These are phyloP conservation scores for Nevesoporus exiguus DNA, from an alignment of 768 basidiomycete genomes.

Conservation along the genomic window DNA sequence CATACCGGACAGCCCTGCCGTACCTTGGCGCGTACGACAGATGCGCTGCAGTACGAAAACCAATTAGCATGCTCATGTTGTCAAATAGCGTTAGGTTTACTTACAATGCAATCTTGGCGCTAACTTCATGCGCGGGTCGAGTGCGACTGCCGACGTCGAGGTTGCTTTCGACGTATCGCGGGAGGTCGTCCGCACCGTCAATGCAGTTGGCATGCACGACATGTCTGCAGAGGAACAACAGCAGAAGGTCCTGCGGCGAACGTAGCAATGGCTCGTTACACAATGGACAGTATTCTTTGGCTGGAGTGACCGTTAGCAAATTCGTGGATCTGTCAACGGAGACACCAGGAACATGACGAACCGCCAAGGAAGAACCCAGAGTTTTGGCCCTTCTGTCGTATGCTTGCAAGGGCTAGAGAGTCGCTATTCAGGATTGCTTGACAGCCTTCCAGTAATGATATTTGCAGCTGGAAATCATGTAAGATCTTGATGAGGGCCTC, in stretches of 20 bases:
- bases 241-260: conserved; percentile 52
- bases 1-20: conserved; percentile 78
- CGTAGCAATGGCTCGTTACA: conserved; percentile 61
- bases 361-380: conserved; percentile 76
- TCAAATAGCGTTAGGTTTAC: conserved; percentile 16
- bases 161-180: conserved; percentile 54
- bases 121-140: conserved; percentile 43
- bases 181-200: conserved; percentile 60
- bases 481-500: conserved; percentile 94
- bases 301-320: conserved; percentile 36
- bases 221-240: conserved; percentile 87
- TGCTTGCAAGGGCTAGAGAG: conserved; percentile 64
- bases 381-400: conserved; percentile 72
- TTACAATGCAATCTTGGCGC: conserved; percentile 78
- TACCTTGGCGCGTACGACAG: conserved; percentile 63
- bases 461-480: conserved; percentile 93
- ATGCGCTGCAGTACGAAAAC: conserved; percentile 47
- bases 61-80: neutral
- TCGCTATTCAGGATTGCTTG: conserved; percentile 84
- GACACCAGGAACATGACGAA: conserved; percentile 35
- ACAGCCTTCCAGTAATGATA: conserved; percentile 90
- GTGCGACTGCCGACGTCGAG: conserved; percentile 41
- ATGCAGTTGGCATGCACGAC: conserved; percentile 80
- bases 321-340: neutral
- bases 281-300: conserved; percentile 59